Evolutionary conservation across 2,329 filamentous ascomycete genomes (phyloP), one percentile per base, ranked within the genome.

Genomic region (Calonectria hawksworthii): DNA sequence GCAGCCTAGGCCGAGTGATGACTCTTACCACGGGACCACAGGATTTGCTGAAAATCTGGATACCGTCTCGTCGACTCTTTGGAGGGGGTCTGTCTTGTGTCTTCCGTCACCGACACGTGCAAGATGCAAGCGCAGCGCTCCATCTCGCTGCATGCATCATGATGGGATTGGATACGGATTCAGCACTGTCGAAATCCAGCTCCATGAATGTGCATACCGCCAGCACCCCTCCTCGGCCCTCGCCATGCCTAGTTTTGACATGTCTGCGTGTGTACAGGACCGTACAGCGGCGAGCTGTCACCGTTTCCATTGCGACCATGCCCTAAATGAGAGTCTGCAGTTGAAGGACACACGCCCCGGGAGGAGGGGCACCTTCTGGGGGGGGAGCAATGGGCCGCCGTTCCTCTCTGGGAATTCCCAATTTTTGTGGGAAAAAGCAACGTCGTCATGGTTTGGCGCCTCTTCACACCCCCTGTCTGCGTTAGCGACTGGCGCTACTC

Each of bases 61-160:
- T 72, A 59, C 54, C n/a, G 38, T 44, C 47, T 26, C 54, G 68
- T 70, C 66, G 70, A 67, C 68, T 64, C 56, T 47, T 63, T 68
- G 54, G 52, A 56, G 28, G 59, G 70, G 38, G 63, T n/a, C n/a
- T n/a, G n/a, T n/a, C n/a, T n/a, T n/a, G 36, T 70, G 54, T 75
- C 51, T 75, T 73, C 74, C 72, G 79, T 81, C 80, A 77, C 79
- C 75, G 78, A 77, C 79, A 80, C 71, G 73, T 61, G 68, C 73
- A 59, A 68, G 68, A 76, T 67, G 69, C 76, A 71, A 51, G 68
- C 68, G 64, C 50, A 63, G 51, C 50, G 67, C 78, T 80, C 78
- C 78, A 81, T 81, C 73, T 47, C 41, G 75, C 67, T 75, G 79
- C 79, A 80, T 77, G 69, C 54, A 69, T 68, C 68, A 59, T 68